Base-by-base conservation (phyloP, 345 rosid species). In the Sonneratia alba region DNA sequence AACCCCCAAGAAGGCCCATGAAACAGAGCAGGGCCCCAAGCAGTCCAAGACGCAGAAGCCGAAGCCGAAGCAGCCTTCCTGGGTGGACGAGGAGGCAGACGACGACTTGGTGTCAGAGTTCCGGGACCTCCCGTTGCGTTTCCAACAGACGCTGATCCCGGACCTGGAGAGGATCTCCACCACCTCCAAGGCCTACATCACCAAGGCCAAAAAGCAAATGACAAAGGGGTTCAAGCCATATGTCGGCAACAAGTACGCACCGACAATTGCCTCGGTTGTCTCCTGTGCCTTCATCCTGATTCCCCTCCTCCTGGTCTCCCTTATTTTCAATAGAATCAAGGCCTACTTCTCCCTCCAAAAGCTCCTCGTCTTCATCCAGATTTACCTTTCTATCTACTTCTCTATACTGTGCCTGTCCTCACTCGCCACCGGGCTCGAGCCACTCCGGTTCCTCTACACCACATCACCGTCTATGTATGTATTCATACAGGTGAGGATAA, bases 301-400 rank as follows among this genome's bases (percentile, higher is more conserved):
- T 67, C 99, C 99, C 13, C 77, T 96, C 0, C 76, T 96, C 62
- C 67, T 96, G 1, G 99, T 96, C 57, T 92, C 96, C 11, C 87
- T 96, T 72, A 71, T 92, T 49, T 75, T 92, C 78, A 89, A 85
- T 78, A 82, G 81, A 40, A 82, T 96, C 87, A 90, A 91, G 84
- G 87, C 96, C 11, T 92, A 89, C 18, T 92, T 96, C 79, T 96
- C 98, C 1, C 83, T 96, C 64, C 99, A 96, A 59, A 91, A 89
- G 45, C 64, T 90, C 78, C 72, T 92, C 32, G 87, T 92, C 72
- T 96, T 88, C 79, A 81, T 91, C 84, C 98, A 96, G 79, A 84
- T 88, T 49, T 95, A 96, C 80, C 98, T 96, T 80, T 84, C 95
- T 2, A 92, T 96, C 75, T 96, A 96, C 86, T 92, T 91, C 95